Percentiles rank a stretch among this genome's conserved stretches.
phyloP scores from a whole-genome alignment of 2,329 filamentous ascomycete genomes.

The Fusarium sp. region DNA sequence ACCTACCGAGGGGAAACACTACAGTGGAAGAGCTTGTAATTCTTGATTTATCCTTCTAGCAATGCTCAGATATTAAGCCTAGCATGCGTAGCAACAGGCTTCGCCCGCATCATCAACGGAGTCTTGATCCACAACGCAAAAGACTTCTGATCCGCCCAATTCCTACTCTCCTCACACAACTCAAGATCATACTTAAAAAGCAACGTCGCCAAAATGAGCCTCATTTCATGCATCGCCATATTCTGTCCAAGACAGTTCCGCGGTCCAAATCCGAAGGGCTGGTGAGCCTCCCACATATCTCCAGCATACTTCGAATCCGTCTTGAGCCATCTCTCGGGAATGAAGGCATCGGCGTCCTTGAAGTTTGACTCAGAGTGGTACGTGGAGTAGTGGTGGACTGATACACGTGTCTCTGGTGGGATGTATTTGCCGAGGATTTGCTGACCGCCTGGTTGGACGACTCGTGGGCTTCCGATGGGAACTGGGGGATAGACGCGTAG shows the following conservation, averaged over 20 bases:
- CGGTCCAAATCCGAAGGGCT: neutral
- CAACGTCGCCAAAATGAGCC: neutral
- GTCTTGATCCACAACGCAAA: conserved; percentile 12
- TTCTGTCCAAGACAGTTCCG: conserved; percentile 8
- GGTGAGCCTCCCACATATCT: conserved; percentile 4
- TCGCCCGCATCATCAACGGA: conserved; percentile 1
- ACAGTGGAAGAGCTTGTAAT: neutral
- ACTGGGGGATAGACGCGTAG: neutral
- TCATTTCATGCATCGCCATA: conserved; percentile 23
- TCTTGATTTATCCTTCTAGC: neutral
- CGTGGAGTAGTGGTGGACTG: conserved; percentile 14
- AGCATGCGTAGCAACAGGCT: neutral
- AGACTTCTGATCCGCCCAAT: conserved; percentile 5
- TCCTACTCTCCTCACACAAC: neutral
- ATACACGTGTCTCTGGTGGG: neutral
- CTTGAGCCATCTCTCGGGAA: conserved; percentile 7
- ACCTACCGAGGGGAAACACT: neutral
- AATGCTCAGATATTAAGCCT: neutral
- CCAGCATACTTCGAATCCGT: neutral
- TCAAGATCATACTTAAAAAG: conserved; percentile 9
- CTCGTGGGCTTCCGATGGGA: conserved; percentile 9
- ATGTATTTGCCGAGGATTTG: conserved; percentile 9
- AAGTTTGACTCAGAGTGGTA: conserved; percentile 14
- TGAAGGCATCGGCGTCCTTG: neutral
- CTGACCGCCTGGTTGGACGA: neutral